Base-by-base conservation (phyloP, 2,329 filamentous ascomycete species). In the Cercospora sp. region DNA sequence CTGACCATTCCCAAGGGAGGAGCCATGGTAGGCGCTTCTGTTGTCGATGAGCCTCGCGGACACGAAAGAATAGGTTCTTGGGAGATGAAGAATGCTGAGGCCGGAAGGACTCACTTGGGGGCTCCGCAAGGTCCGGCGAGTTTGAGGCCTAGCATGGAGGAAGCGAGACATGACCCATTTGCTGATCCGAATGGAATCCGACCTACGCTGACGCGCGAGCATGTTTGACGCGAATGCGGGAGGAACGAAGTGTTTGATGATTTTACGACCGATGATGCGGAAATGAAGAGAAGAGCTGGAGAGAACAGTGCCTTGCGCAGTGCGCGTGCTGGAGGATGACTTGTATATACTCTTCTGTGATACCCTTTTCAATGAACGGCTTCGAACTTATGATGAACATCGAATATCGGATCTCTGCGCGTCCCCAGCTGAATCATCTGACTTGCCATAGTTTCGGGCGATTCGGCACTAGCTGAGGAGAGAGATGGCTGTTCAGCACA, bases 21-120 rank as follows among this genome's bases (percentile, higher is more conserved):
- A 1, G 80, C 74, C 73, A 63, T 76, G 75, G 76, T 68, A 75
- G 77, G 71, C 42, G 76, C 67, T 63, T 75, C 61, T 67, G 75
- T 76, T 16, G 73, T 80, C 69, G 76, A 79, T 73, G 77, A 20
- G 78, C 68, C 63, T 6, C 33, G 67, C 23, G 81, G 81, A 1
- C 83, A 87, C 74, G 86, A 87, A 76, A 78, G 86, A 53, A 79
- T 83, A 18, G 86, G 84, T 0, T 87, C 86, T 68, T 88, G 86
- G 86, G 86, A 88, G 74, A 75, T 88, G 76, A 80, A 80, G 63
- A 72, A 79, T 55, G 73, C 76, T 18, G 75, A 75, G 39, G 75
- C 78, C 70, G 72, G 74, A n/a, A 65, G 75, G 75, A 57, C 39
- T 51, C 26, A 60, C 26, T 65, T 68, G 48, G 42, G 42, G 18